Evolutionary conservation across 2,329 filamentous ascomycete genomes (phyloP), one percentile per base, ranked within the genome.

Genomic region (Pestalotiopsis sp.): DNA sequence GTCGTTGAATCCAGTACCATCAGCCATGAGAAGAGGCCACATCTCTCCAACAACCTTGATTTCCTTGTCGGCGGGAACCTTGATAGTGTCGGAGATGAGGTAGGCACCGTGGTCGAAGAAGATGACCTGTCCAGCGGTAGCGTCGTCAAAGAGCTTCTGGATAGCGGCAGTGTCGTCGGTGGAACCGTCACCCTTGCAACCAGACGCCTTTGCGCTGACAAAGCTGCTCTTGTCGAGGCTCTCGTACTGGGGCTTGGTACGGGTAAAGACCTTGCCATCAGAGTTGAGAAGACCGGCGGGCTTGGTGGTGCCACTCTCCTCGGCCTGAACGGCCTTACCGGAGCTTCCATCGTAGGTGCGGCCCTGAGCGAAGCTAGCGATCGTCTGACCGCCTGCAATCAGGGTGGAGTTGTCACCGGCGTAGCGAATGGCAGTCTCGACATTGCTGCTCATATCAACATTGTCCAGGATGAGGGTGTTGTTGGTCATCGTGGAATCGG

Each of bases 41-140:
- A 97, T 90, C 82, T 98, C 94, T 75, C 95, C 95, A 7, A 93
- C 93, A 77, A 98, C 95, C 82, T 91, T 92, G 83, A 95, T 90
- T 76, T 94, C 88, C 84, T 92, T 92, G 68, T 62, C 59, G 59
- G 59, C 59, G 11, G 92, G 92, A 9, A 95, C 86, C 73, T 88
- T 87, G 78, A 95, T 82, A 1, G 92, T 95, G 73, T 88, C 85
- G 58, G 87, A 90, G 73, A 95, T 83, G 67, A 92, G 79, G 78
- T 95, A 94, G 64, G 90, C 87, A 67, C 93, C 93, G 75, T 92
- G 90, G 75, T 93, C 91, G 73, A 95, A 91, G 81, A 90, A 95
- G 68, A 93, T 86, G 71, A 95, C 80, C 73, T 92, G 86, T 71
- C 89, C 89, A 1, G 87, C 78, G 17, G 86, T 86, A 57, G 89